Evolutionary conservation across 225 moss, liverwort and hornwort genomes (phyloP), one percentile per base, ranked within the genome.

Genomic region (Polytrichum formosum): DNA sequence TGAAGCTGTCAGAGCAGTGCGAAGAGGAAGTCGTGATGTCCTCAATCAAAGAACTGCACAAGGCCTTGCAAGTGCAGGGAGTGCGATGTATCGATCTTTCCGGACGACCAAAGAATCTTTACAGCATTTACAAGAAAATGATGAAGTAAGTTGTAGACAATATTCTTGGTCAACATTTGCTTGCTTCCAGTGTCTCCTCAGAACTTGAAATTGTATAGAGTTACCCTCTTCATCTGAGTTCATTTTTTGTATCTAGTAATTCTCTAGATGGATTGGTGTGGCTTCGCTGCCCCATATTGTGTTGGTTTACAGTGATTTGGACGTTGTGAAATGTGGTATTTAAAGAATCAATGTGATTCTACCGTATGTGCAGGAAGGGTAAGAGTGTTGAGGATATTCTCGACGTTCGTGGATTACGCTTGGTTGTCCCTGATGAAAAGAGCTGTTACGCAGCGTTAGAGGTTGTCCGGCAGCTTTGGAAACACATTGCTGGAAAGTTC

Each of bases 81-180:
- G 79, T 89, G 19, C 69, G 83, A 66, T 83, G 81, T 56, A 72
- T 77, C 19, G 89, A 89, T 31, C 69, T 89, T 2, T 79, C 79
- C 61, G 86, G 89, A 23, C 69, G 89, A 54, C 86, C 89, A 0
- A 89, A 89, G 62, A 89, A 86, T 26, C 67, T 89, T 67, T 89
- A 89, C 83, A 89, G 83, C 37, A 81, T 86, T 29, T 82, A 85
- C 77, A 78, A 73, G 22, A 89, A 89, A 67, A 89, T 89, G 89
- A 70, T 71, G 4, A 83, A 82, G 88, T 89, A 58, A 76, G 82
- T 16, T 46, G 46, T 16, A 13, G 16, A 46, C 3, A 13, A 2
- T 46, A 13, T 46, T 46, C 26, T 18, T 55, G 2, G 16, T 13
- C 16, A 46, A 16, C 13, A 46, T 16, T 46, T 13, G 4, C 46